Percentiles rank a stretch among this genome's conserved stretches.
These are phyloP conservation scores for Syzygium malaccense DNA, from an alignment of 441 rosid genomes.

Conservation along the genomic window DNA sequence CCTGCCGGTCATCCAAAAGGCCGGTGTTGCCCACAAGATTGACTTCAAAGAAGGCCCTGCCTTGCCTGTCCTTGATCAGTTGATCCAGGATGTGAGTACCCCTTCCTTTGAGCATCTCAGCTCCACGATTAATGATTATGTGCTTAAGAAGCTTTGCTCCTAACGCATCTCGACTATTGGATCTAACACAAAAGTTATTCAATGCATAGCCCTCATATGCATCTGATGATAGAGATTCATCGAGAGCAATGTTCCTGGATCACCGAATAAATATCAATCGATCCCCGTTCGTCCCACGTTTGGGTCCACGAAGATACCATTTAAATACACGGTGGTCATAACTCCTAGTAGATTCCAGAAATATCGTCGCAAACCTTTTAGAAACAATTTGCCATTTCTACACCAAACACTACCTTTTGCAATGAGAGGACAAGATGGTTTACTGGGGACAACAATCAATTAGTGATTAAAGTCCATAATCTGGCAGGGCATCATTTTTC, in stretches of 20 bases:
- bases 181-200: not conserved
- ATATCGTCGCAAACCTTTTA: not conserved
- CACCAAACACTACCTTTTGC: not conserved
- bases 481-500: not conserved
- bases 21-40: slow-evolving; percentile 92
- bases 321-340: not conserved
- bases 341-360: not conserved
- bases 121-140: not conserved
- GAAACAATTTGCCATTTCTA: not conserved
- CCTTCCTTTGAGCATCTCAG: not conserved
- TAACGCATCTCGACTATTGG: not conserved
- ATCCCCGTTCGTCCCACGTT: not conserved
- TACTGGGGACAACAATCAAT: not conserved
- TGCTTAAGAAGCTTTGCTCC: not conserved
- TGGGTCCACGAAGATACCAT: not conserved
- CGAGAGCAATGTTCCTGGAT: not conserved
- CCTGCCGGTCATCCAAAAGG: slow-evolving; percentile 79
- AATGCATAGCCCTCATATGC: not conserved
- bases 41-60: slow-evolving; percentile 96
- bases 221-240: not conserved
- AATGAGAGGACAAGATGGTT: not conserved
- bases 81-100: slow-evolving; percentile 70
- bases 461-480: not conserved
- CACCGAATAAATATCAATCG: not conserved
- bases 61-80: slow-evolving; percentile 71